Conservation (phyloP, 495 filamentous ascomycete genomes). For the Pseudevernia furfuracea region DNA sequence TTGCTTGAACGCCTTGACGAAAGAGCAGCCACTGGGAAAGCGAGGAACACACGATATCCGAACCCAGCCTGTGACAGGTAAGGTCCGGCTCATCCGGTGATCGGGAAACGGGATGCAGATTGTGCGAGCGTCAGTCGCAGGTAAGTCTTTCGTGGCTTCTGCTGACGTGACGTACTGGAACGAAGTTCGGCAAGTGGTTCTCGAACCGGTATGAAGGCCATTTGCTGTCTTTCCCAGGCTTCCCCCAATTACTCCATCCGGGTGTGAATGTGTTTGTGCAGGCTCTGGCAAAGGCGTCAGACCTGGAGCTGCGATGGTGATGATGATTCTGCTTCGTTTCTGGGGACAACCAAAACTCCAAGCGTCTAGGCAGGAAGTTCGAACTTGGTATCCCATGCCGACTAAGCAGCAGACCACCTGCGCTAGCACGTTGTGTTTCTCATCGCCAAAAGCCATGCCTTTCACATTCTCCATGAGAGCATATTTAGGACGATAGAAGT, state of each 20-base stretch:
- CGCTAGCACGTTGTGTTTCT: slow-evolving; percentile 53
- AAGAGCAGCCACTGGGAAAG: slow-evolving; percentile 40
- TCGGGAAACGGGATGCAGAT: slow-evolving; percentile 56
- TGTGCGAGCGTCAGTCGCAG: slow-evolving; percentile 44
- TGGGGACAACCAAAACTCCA: slow-evolving; percentile 62
- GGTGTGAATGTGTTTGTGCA: slow-evolving; percentile 54
- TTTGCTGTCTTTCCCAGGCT: slow-evolving; percentile 54
- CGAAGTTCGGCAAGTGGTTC: slow-evolving; percentile 44
- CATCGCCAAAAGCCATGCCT: slow-evolving; percentile 42
- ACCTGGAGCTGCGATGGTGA: slow-evolving; percentile 57
- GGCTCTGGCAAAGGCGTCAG: slow-evolving; percentile 46
- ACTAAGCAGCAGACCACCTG: slow-evolving; percentile 62
- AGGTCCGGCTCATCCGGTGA: slow-evolving; percentile 40
- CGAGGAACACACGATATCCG: slow-evolving; percentile 37
- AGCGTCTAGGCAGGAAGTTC: slow-evolving; percentile 55
- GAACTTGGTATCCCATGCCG: slow-evolving; percentile 64
- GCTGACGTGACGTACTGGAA: slow-evolving; percentile 46
- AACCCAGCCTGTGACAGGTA: slow-evolving; percentile 22
- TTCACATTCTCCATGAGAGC: slow-evolving; percentile 67
- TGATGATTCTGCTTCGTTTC: slow-evolving; percentile 54
- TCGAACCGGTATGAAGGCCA: slow-evolving; percentile 48
- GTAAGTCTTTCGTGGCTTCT: slow-evolving; percentile 51
- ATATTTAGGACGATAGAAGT: slow-evolving; percentile 65
- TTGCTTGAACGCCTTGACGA: slow-evolving; percentile 36
- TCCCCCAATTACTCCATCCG: slow-evolving; percentile 23